Evolutionary conservation across 202 grass and related monocot genomes (phyloP).

Genomic region (Cymbopogon flexuosus): DNA sequence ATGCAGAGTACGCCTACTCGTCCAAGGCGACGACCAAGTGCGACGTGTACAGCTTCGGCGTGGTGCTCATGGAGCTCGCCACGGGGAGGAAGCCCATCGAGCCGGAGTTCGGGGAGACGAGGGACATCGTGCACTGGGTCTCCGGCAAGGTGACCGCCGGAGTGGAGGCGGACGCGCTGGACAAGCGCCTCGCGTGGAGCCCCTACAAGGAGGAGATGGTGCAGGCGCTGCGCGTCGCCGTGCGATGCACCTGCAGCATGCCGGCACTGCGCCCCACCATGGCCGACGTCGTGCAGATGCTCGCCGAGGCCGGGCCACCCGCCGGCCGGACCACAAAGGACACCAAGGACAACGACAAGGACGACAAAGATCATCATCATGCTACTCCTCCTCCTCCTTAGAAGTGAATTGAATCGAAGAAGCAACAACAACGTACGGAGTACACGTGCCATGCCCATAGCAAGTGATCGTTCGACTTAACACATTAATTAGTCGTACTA

Average conservation of each 20-base stretch:
- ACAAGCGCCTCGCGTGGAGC: conserved; percentile 63
- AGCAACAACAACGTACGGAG: background rate
- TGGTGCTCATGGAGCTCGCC: conserved; percentile 63
- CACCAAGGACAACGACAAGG: conserved; percentile 9
- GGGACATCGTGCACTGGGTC: conserved; percentile 82
- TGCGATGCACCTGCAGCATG: conserved; percentile 78
- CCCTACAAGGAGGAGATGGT: conserved; percentile 81
- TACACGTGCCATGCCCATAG: background rate
- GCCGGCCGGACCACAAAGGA: background rate
- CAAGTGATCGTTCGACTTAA: background rate
- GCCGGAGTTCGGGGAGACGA: conserved; percentile 77
- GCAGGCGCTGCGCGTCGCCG: conserved; percentile 61
- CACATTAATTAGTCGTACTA: background rate
- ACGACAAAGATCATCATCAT: background rate
- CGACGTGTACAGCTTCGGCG: conserved; percentile 77
- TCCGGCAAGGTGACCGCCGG: conserved; percentile 61
- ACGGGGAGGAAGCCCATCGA: conserved; percentile 93
- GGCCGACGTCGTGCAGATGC: conserved; percentile 92
- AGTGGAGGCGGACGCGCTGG: conserved; percentile 49
- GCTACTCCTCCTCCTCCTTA: background rate
- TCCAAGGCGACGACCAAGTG: conserved; percentile 79
- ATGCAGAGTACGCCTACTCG: conserved; percentile 59
- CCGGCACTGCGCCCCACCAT: conserved; percentile 64
- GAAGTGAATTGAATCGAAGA: background rate
- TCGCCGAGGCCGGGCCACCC: conserved; percentile 51